Evolutionary conservation across 192 early-diverging fungal genomes (phyloP).

Genomic region (Podila epicladia): DNA sequence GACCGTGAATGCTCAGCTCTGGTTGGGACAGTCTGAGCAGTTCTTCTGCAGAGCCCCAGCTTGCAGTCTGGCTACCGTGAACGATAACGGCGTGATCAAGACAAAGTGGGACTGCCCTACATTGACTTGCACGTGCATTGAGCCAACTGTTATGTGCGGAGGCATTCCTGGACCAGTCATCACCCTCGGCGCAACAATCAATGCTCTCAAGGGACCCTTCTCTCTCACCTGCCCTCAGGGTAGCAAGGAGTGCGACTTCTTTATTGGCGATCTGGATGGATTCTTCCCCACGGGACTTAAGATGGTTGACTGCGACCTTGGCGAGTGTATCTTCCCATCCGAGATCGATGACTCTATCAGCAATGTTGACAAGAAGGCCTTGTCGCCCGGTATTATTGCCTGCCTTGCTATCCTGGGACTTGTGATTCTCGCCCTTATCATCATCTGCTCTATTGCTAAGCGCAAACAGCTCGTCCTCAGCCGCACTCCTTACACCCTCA

Average conservation of each 20-base stretch:
- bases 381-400: constrained; percentile 27
- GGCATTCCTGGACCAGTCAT: constrained; percentile 48
- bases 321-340: constrained; percentile 62
- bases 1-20: constrained; percentile 48
- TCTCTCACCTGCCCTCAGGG: constrained; percentile 55
- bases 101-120: constrained; percentile 55
- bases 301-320: constrained; percentile 59
- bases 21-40: constrained; percentile 59
- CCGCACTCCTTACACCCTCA: constrained; percentile 9
- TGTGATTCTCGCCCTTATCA: constrained; percentile 20
- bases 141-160: constrained; percentile 62
- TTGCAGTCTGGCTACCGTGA: constrained; percentile 50
- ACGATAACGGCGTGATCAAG: constrained; percentile 11
- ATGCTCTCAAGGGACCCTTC: constrained; percentile 52
- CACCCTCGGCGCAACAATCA: constrained; percentile 47
- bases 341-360: constrained; percentile 27
- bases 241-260: constrained; percentile 48
- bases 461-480: constrained; percentile 20
- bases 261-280: constrained; percentile 54
- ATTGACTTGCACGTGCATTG: constrained; percentile 57
- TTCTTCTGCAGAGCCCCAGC: constrained; percentile 58
- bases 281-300: constrained; percentile 65
- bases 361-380: background rate
- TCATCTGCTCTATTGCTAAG: constrained; percentile 22
- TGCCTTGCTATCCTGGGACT: constrained; percentile 34